phyloP scores from a whole-genome alignment of 108 stramenopile genomes.

The Pseudonitzschia delicatissima region DNA sequence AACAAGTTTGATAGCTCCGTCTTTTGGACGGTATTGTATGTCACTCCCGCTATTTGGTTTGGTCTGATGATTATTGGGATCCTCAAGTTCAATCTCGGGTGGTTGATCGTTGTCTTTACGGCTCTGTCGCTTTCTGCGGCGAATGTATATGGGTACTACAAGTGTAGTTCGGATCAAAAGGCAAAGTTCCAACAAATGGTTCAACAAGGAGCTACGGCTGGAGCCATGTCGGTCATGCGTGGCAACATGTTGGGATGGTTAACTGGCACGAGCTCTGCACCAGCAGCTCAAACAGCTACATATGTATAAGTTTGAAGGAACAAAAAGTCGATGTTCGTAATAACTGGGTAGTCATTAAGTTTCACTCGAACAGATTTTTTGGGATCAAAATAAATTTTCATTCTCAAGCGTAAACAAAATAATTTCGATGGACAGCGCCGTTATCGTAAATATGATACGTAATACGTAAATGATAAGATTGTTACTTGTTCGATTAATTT shows the following conservation, averaged over 20 bases:
- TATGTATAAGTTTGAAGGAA: background rate
- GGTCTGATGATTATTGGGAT: slow-evolving; percentile 59
- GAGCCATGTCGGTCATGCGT: slow-evolving; percentile 51
- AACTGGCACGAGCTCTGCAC: slow-evolving; percentile 6
- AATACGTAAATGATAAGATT: no score
- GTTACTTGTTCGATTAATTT: no score
- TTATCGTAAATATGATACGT: no score
- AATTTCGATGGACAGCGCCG: no score
- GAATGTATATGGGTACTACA: slow-evolving; percentile 96
- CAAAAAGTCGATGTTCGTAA: no score
- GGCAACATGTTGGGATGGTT: slow-evolving; percentile 29
- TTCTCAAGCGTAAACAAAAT: no score
- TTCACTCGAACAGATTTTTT: no score
- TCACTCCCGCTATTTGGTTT: slow-evolving; percentile 80
- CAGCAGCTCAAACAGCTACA: background rate
- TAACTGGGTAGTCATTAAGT: no score
- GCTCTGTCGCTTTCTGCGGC: slow-evolving; percentile 77
- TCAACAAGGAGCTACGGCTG: slow-evolving; percentile 57
- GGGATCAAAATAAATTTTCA: no score
- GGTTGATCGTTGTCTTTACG: slow-evolving; percentile 82
- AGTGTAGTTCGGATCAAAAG: slow-evolving; percentile 89
- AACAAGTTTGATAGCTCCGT: slow-evolving; percentile 80
- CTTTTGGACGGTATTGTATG: slow-evolving; percentile 94
- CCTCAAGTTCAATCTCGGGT: slow-evolving; percentile 76
- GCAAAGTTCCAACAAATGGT: slow-evolving; percentile 72